Percentiles rank a stretch among this genome's conserved stretches.
phyloP scores from a whole-genome alignment of 2,329 filamentous ascomycete genomes.

The Penicillium thymicola region DNA sequence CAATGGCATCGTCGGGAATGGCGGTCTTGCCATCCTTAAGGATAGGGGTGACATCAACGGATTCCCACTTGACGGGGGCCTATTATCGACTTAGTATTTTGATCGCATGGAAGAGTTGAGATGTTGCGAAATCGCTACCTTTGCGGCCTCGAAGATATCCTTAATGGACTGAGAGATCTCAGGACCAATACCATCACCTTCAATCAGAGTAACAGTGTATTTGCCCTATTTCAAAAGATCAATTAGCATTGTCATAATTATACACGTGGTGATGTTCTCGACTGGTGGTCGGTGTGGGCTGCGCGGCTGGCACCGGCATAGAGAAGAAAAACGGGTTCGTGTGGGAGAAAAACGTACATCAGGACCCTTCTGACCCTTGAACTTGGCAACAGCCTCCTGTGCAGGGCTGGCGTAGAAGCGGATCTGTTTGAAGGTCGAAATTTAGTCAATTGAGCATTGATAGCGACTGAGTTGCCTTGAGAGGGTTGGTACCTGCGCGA shows the following conservation, averaged over 20 bases:
- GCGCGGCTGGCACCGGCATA: slow-evolving; percentile 28
- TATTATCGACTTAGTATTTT: slow-evolving; percentile 44
- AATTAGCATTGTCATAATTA: slow-evolving; percentile 10
- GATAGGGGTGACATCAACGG: slow-evolving; percentile 90
- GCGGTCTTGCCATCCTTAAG: slow-evolving; percentile 93
- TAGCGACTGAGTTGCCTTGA: slow-evolving; percentile 9
- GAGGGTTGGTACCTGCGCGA: slow-evolving; percentile 54
- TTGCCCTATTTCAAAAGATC: slow-evolving; percentile 64
- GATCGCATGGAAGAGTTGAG: slow-evolving; percentile 1
- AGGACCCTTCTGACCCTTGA: slow-evolving; percentile 83
- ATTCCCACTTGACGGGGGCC: slow-evolving; percentile 94
- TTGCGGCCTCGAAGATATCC: slow-evolving; percentile 95
- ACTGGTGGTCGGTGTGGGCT: slow-evolving; percentile 1
- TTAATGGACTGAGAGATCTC: slow-evolving; percentile 98
- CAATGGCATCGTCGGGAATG: slow-evolving; percentile 88
- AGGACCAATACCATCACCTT: slow-evolving; percentile 97
- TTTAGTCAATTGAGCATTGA: slow-evolving; percentile 22
- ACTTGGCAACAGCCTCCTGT: slow-evolving; percentile 79
- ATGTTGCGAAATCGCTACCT: slow-evolving; percentile 53
- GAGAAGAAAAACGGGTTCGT: slow-evolving; percentile 20
- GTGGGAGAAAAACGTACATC: slow-evolving; percentile 61
- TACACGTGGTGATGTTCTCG: not conserved
- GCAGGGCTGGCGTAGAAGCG: slow-evolving; percentile 57
- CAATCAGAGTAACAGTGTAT: slow-evolving; percentile 93
- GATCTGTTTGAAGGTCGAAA: slow-evolving; percentile 40